Base-by-base conservation (phyloP, 495 filamentous ascomycete species). In the Aspergillus wentii region DNA sequence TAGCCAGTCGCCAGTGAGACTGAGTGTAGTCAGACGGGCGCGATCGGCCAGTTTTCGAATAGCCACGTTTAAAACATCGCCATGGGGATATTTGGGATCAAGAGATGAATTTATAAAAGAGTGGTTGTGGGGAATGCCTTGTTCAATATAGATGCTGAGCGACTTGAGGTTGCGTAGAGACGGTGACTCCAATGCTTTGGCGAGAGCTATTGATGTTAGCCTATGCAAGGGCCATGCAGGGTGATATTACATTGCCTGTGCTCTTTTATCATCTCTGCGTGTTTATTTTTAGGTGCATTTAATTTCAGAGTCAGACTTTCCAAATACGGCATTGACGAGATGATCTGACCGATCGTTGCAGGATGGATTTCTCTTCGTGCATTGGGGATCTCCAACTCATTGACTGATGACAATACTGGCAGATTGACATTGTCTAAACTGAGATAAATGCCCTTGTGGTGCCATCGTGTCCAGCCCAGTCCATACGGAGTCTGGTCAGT, bases 41-140 rank as follows among this genome's bases (percentile, higher is more conserved):
- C 17, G 26, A 15, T 45, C 35, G 0, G 42, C 42, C 1, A 45
- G 35, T 20, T 35, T 23, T 8, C 30, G 33, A 3, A 45, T 23
- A 1, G 35, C 42, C 0, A 18, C 16, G 7, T 30, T 35, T 13
- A 45, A 15, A 21, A 21, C 7, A 25, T 45, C 42, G 0, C 42
- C 36, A 25, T 22, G 9, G 5, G 42, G 36, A 23, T 45, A 45
- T 1, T 4, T 3, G 0, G 42, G 42, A 17, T 45, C 42, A 10
- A 11, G 4, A 0, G 5, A 13, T 10, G 25, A 13, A 1, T 11
- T 40, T 1, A 13, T 5, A n/a, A 15, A 38, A 10, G 21, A 33
- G 17, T 45, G 36, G 16, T 40, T 40, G 7, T 3, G n/a, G 1
- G 42, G 42, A 5, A 37, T 30, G 1, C 4, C n/a, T 26, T 45